These are phyloP conservation scores for Chaetomiaceae sp. DNA, from an alignment of 2,329 filamentous ascomycete species.

Conservation along the genomic window DNA sequence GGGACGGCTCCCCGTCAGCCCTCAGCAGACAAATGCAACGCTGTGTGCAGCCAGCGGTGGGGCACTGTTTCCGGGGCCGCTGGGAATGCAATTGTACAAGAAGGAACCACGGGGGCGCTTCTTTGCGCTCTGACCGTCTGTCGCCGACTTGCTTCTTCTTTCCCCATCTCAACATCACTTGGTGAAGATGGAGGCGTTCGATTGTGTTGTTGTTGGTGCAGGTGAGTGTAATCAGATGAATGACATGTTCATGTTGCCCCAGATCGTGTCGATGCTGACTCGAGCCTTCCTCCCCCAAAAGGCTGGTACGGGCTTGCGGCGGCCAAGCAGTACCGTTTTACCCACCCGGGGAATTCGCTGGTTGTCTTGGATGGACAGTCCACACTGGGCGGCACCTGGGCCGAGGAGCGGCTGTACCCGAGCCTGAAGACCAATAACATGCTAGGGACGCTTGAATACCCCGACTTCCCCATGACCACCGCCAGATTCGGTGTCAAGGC, in stretches of 20 bases:
- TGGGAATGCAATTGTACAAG: too few species aligned
- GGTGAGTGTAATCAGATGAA: conserved; percentile 36
- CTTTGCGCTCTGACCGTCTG: too few species aligned
- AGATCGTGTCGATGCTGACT: too few species aligned
- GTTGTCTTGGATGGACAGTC: conserved; percentile 51
- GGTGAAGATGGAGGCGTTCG: conserved; percentile 34
- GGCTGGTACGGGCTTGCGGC: conserved; percentile 47
- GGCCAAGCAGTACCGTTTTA: conserved; percentile 51
- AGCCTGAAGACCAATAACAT: conserved; percentile 70
- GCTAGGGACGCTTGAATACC: conserved; percentile 64
- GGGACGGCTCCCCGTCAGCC: too few species aligned
- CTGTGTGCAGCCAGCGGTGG: too few species aligned
- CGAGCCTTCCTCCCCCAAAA: too few species aligned
- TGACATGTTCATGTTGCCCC: neutral
- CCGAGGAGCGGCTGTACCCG: conserved; percentile 58
- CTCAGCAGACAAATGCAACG: too few species aligned
- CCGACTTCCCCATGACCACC: conserved; percentile 63
- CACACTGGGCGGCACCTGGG: conserved; percentile 64
- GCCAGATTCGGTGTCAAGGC: conserved; percentile 43
- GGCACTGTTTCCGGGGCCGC: too few species aligned
- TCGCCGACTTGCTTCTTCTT: neutral
- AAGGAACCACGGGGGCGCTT: too few species aligned
- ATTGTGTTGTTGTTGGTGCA: conserved; percentile 45
- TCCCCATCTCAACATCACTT: neutral
- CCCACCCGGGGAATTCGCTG: conserved; percentile 47